Evolutionary conservation across 208 protist species (phyloP).

Genomic region (Trypanosoma mega): DNA sequence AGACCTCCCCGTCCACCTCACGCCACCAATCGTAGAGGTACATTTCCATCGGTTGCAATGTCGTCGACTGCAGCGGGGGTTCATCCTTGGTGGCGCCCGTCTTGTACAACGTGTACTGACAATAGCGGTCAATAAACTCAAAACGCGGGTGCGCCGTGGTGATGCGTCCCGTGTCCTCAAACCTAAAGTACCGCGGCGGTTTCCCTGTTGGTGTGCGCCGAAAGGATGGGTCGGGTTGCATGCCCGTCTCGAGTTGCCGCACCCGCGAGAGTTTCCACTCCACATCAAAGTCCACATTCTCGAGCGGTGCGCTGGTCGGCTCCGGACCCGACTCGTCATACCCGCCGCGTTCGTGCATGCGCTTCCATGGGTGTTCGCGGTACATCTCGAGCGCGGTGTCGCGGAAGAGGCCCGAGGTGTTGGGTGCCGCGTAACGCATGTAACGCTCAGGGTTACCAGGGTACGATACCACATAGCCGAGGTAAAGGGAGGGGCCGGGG

Average conservation of each 20-base stretch:
- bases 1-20: conserved; percentile 35
- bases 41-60: conserved; percentile 35
- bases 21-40: conserved; percentile 75
- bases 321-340: conserved; percentile 46
- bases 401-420: conserved; percentile 44
- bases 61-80: conserved; percentile 14
- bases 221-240: conserved; percentile 41
- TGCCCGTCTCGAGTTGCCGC: conserved; percentile 35
- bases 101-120: conserved; percentile 83
- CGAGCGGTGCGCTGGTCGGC: conserved; percentile 20
- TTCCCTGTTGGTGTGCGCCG: conserved; percentile 39
- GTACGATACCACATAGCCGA: conserved; percentile 81
- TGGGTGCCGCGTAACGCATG: conserved; percentile 48
- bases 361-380: conserved; percentile 49
- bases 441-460: conserved; percentile 52
- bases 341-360: conserved; percentile 61
- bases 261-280: conserved; percentile 48
- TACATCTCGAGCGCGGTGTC: conserved; percentile 73
- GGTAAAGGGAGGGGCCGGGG: conserved; percentile 66
- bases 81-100: conserved; percentile 57
- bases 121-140: conserved; percentile 83
- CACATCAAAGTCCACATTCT: conserved; percentile 56
- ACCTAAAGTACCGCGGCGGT: conserved; percentile 55
- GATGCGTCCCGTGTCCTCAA: conserved; percentile 67
- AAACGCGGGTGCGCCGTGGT: conserved; percentile 55